Conservation (phyloP, 2,329 filamentous ascomycete species). For the Ceratocystis cacaofunesta region DNA sequence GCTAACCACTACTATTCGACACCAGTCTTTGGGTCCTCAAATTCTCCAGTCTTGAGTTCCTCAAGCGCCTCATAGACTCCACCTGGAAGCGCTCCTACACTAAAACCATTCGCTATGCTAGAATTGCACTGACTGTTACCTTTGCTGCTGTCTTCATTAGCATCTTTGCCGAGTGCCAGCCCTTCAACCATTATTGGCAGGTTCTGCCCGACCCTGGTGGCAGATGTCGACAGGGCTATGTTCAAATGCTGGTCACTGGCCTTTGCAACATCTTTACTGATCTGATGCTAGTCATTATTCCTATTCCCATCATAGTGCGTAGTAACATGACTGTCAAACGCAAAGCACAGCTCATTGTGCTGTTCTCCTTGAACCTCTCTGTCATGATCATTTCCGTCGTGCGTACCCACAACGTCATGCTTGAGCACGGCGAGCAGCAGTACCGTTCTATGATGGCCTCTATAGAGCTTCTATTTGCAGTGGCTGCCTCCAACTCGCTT, state of each 20-base stretch:
- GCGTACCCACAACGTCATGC: slow-evolving; percentile 65
- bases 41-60: slow-evolving; percentile 77
- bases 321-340: slow-evolving; percentile 63
- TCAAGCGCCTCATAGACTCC: slow-evolving; percentile 67
- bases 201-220: slow-evolving; percentile 74
- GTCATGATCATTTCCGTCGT: slow-evolving; percentile 69
- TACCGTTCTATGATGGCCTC: slow-evolving; percentile 81
- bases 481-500: slow-evolving; percentile 72
- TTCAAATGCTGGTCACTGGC: slow-evolving; percentile 82
- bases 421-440: slow-evolving; percentile 58
- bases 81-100: slow-evolving; percentile 72
- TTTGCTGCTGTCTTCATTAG: slow-evolving; percentile 70
- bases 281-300: slow-evolving; percentile 71
- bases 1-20: not conserved
- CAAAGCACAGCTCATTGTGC: slow-evolving; percentile 61
- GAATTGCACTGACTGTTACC: slow-evolving; percentile 61
- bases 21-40: slow-evolving; percentile 82
- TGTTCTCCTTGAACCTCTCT: slow-evolving; percentile 74
- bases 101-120: slow-evolving; percentile 53
- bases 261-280: slow-evolving; percentile 79
- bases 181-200: slow-evolving; percentile 63
- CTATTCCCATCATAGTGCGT: slow-evolving; percentile 70
- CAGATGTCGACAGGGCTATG: slow-evolving; percentile 72
- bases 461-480: slow-evolving; percentile 77
- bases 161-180: slow-evolving; percentile 69